Percentiles rank a stretch among this genome's conserved stretches.
Evolutionary conservation across 192 early-diverging fungal species (phyloP).

Genomic region (Geranomyces variabilis): DNA sequence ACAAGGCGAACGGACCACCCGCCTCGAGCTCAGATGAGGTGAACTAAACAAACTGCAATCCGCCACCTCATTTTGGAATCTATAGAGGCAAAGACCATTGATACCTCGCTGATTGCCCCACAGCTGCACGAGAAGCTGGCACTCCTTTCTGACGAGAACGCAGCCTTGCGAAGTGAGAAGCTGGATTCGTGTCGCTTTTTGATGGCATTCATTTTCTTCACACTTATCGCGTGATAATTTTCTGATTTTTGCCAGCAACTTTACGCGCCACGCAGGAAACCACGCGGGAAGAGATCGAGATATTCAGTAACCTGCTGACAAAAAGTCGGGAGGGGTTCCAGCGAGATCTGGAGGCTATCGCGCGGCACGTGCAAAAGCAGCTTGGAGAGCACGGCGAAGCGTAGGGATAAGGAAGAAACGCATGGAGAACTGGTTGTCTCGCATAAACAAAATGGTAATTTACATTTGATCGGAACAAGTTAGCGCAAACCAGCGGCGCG

Average conservation of each 20-base stretch:
- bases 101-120: no score
- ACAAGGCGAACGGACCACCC: no score
- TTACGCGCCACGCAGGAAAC: not conserved
- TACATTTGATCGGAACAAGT: no score
- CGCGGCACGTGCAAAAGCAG: slow-evolving; percentile 4
- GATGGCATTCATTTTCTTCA: not conserved
- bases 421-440: slow-evolving; percentile 1
- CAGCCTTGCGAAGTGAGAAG: slow-evolving; percentile 12
- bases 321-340: slow-evolving; percentile 17
- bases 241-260: slow-evolving; percentile 4
- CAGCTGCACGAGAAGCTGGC: slow-evolving; percentile 2
- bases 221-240: not conserved
- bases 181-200: not conserved
- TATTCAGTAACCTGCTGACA: slow-evolving; percentile 11
- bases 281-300: slow-evolving; percentile 15
- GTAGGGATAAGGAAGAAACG: no score
- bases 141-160: slow-evolving; percentile 10
- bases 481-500: no score
- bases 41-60: no score
- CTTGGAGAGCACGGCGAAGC: not conserved
- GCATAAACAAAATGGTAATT: not conserved
- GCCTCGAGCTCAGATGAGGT: no score
- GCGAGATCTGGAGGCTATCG: slow-evolving; percentile 12
- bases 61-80: no score
- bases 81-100: no score